These are phyloP conservation scores for Termitomyces sp. DNA, from an alignment of 768 basidiomycete species.

Conservation along the genomic window DNA sequence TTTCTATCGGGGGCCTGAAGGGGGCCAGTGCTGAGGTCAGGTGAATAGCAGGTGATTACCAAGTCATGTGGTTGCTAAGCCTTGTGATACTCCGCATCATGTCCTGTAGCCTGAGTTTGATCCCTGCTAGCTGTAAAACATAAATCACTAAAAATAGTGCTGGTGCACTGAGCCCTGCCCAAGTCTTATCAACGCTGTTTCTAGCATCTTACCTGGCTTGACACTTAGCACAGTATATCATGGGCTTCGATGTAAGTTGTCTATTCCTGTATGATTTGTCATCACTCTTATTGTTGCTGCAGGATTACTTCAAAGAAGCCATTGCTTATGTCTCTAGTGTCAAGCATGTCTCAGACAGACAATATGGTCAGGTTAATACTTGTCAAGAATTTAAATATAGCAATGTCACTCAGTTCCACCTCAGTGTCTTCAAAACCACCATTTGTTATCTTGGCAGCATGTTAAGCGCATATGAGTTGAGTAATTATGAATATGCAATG, in stretches of 20 bases:
- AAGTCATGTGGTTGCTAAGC: no score
- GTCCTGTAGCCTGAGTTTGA: no score
- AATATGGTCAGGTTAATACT: conserved; percentile 17
- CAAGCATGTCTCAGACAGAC: conserved; percentile 30
- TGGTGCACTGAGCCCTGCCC: no score
- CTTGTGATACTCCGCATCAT: no score
- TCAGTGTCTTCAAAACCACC: conserved; percentile 68
- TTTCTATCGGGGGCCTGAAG: no score
- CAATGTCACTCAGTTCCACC: not conserved
- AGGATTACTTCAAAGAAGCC: conserved; percentile 41
- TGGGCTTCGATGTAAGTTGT: conserved; percentile 34
- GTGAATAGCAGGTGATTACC: no score
- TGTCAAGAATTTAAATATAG: not conserved
- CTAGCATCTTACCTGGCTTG: not conserved
- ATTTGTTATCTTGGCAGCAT: conserved; percentile 70
- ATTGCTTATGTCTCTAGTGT: conserved; percentile 34
- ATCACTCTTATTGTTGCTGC: not conserved
- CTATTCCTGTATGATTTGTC: not conserved
- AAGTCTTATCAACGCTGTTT: no score
- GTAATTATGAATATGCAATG: conserved; percentile 36
- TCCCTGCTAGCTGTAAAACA: no score
- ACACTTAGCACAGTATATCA: no score
- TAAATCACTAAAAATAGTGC: no score
- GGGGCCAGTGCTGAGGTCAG: no score
- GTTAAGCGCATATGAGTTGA: conserved; percentile 68